A percentile compares a stretch with the other conserved stretches of the same genome.
Evolutionary conservation across 352 stramenopile genomes (phyloP).

Genomic region (Phytophthora agathidicida): DNA sequence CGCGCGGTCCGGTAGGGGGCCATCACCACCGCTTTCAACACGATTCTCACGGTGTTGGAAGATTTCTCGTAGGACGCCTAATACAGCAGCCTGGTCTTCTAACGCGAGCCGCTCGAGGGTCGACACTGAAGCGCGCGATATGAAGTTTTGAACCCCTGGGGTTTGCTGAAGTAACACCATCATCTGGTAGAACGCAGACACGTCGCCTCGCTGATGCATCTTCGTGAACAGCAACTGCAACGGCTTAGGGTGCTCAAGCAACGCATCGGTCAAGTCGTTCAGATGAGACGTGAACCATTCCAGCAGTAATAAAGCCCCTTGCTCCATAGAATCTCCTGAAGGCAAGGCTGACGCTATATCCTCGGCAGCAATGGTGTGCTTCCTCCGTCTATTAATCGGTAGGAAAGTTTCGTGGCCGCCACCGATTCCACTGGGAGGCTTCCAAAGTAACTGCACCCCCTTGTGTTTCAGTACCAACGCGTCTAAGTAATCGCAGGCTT

Average conservation of each 20-base stretch:
- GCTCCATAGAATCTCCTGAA: conserved; percentile 16
- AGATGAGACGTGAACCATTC: conserved; percentile 73
- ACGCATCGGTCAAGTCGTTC: conserved; percentile 51
- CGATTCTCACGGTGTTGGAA: conserved; percentile 36
- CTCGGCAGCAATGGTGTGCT: conserved; percentile 19
- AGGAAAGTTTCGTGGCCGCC: conserved; percentile 12
- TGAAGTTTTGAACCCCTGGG: conserved; percentile 64
- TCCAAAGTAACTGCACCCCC: conserved; percentile 72
- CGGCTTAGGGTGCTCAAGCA: conserved; percentile 59
- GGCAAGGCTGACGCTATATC: conserved; percentile 20
- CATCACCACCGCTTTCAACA: conserved; percentile 12
- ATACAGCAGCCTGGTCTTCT: conserved; percentile 62
- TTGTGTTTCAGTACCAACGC: conserved; percentile 50
- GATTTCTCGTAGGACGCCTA: conserved; percentile 56
- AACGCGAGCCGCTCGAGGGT: conserved; percentile 64
- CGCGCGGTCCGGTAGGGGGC: not conserved
- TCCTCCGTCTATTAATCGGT: conserved; percentile 5
- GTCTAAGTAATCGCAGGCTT: conserved; percentile 64
- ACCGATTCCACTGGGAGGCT: conserved; percentile 6
- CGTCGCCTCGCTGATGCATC: conserved; percentile 59
- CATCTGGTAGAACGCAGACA: conserved; percentile 60
- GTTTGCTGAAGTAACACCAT: conserved; percentile 71
- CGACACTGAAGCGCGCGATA: conserved; percentile 52
- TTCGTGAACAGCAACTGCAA: conserved; percentile 69
- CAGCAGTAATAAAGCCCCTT: conserved; percentile 34